Percentiles rank a stretch among this genome's conserved stretches.
phyloP scores from a whole-genome alignment of 208 protist species.

The Crithidia sp. region DNA sequence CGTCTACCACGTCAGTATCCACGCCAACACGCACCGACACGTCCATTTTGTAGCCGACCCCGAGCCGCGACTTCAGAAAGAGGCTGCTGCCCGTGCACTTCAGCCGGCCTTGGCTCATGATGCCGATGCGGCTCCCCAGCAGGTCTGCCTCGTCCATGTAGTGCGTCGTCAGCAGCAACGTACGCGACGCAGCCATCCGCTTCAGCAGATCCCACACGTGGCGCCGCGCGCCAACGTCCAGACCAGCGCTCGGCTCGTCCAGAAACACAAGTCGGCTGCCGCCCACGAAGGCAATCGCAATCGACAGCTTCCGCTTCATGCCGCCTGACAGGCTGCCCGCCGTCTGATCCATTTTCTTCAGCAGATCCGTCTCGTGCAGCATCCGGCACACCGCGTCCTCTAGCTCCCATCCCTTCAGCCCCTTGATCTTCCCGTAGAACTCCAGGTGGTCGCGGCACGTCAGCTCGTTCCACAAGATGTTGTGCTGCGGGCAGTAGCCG shows the following conservation, averaged over 20 bases:
- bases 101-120: constrained; percentile 84
- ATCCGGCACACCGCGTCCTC: constrained; percentile 45
- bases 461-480: constrained; percentile 94
- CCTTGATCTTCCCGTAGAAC: constrained; percentile 92
- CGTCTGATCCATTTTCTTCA: constrained; percentile 49
- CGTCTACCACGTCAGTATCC: constrained; percentile 13
- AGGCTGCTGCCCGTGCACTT: constrained; percentile 63
- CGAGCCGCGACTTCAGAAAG: constrained; percentile 65
- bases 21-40: constrained; percentile 43
- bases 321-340: constrained; percentile 68
- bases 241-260: constrained; percentile 91
- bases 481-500: constrained; percentile 96
- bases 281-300: constrained; percentile 88
- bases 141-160: constrained; percentile 97
- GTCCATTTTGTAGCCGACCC: constrained; percentile 61
- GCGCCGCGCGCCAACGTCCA: constrained; percentile 86
- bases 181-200: constrained; percentile 38
- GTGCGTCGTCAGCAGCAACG: constrained; percentile 89
- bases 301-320: constrained; percentile 81
- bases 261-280: constrained; percentile 71
- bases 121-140: constrained; percentile 92
- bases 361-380: constrained; percentile 60
- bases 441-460: constrained; percentile 90
- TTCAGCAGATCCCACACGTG: constrained; percentile 75
- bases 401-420: constrained; percentile 38